Conservation (phyloP, 116 monocot genomes). For the Phalaenopsis hybrid region DNA sequence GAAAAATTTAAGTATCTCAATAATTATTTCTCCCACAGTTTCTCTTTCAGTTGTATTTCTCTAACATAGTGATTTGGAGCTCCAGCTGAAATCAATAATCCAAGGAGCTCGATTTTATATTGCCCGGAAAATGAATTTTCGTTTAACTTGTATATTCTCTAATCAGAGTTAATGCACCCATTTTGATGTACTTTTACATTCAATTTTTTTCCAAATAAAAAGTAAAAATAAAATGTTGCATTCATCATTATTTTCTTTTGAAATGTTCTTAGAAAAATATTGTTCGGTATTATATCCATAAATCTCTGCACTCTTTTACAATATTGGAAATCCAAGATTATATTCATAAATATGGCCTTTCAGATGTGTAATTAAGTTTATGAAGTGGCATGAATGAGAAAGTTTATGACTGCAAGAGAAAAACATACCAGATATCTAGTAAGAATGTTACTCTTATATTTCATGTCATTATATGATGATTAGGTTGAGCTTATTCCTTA, state of each 20-base stretch:
- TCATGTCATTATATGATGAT: no score
- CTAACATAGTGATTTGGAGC: background rate
- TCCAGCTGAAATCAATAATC: background rate
- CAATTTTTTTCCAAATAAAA: background rate
- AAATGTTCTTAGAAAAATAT: background rate
- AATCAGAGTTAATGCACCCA: no score
- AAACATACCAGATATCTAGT: no score
- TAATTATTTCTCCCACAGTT: background rate
- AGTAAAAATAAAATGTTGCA: background rate
- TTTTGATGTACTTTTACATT: no score
- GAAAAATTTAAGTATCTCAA: no score
- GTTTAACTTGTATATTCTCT: background rate
- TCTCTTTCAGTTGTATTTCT: background rate
- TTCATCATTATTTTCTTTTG: background rate
- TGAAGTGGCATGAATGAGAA: no score
- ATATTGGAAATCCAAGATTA: background rate
- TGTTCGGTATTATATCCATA: background rate
- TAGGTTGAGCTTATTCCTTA: no score
- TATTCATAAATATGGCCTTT: background rate
- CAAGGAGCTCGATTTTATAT: background rate
- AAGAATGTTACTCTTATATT: no score
- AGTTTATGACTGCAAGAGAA: no score
- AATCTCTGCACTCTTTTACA: background rate
- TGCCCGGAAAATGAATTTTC: background rate
- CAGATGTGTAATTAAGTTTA: no score